phyloP scores from a whole-genome alignment of 768 basidiomycete species.

The Tylopilus felleus region DNA sequence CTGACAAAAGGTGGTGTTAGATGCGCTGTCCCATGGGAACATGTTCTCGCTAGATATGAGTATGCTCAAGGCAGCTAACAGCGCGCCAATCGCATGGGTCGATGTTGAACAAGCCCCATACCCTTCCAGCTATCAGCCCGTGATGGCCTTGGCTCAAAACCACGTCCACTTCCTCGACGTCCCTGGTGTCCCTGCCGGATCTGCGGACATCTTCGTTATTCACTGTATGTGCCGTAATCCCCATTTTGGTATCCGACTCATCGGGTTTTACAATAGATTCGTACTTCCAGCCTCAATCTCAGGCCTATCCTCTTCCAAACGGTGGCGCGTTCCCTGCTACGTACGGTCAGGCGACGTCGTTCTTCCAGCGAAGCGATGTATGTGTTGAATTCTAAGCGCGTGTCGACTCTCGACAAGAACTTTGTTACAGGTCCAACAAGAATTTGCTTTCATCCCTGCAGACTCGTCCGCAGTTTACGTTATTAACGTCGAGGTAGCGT shows the following conservation, averaged over 20 bases:
- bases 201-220: conserved; percentile 78
- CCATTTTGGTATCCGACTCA: background rate
- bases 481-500: conserved; percentile 59
- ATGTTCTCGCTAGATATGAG: conserved; percentile 72
- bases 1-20: conserved; percentile 33
- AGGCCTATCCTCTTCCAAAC: conserved; percentile 48
- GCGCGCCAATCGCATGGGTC: conserved; percentile 58
- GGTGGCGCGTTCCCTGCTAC: conserved; percentile 60
- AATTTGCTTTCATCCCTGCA: conserved; percentile 76
- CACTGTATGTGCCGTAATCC: conserved; percentile 58
- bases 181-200: conserved; percentile 63
- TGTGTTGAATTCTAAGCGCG: conserved; percentile 14
- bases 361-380: conserved; percentile 58
- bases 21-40: conserved; percentile 63
- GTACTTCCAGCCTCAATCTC: conserved; percentile 71
- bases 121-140: conserved; percentile 58
- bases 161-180: conserved; percentile 82
- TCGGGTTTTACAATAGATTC: conserved; percentile 46
- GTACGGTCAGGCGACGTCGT: conserved; percentile 66
- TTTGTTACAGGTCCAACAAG: conserved; percentile 53
- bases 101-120: conserved; percentile 58
- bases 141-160: conserved; percentile 82
- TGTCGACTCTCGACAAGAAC: background rate
- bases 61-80: conserved; percentile 56
- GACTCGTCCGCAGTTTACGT: conserved; percentile 73